Evolutionary conservation across 345 rosid species (phyloP), one percentile per base, ranked within the genome.

Genomic region (Hypericum androsaemum): DNA sequence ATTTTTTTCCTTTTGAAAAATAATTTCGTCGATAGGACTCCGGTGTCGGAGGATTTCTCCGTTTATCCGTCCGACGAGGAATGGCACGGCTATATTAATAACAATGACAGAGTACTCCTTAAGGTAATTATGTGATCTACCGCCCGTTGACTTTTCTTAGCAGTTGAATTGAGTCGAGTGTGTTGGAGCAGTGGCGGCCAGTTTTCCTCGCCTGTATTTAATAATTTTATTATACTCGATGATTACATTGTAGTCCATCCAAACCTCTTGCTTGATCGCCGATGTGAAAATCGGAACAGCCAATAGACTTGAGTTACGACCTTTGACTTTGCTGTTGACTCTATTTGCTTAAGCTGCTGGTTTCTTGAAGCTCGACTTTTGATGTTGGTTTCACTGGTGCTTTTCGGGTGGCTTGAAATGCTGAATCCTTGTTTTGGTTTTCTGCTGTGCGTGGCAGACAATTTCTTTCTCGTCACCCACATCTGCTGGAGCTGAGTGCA

Each of bases 31-130:
- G 39, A 17, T 70, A 86, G 94, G 78, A 75, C 87, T 59, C 94
- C 95, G 5, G 58, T 76, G 6, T 68, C 67, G 13, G 95, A 68
- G 58, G 80, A 79, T n/a, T 83, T 85, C 53, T 75, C 69, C 0
- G 89, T 88, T 13, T 94, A 88, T 52, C 97, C 97, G 0, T 83
- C 95, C 12, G 97, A 94, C 63, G 96, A 86, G 62, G 80, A 86
- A 60, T 94, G 99, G 95, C 89, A 88, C 51, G 96, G 99, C 40
- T 88, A 94, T 68, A 88, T 94, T 43, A 88, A 94, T 47, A 88
- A 86, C 63, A 79, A 67, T 41, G 97, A 94, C 38, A 71, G 97
- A 43, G 92, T 94, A 13, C 95, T 94, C 61, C 89, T 94, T 47
- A 94, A 94, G 99, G 97, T 85, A 39, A 12, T 46, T 46, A 17